phyloP scores from a whole-genome alignment of 768 basidiomycete genomes.

The Trametes gibbosa region DNA sequence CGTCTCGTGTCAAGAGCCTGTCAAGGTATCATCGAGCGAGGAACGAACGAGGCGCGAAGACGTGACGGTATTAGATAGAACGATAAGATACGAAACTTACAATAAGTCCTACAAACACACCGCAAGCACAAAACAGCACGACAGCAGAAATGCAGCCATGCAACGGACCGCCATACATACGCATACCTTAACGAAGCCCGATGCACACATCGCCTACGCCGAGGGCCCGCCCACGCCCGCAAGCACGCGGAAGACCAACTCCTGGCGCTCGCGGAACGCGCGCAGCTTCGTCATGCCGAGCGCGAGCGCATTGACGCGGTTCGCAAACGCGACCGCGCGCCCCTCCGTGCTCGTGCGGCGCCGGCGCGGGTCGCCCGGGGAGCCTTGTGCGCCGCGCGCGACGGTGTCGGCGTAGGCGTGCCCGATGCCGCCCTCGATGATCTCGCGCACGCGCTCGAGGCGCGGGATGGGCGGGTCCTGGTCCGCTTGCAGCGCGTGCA shows the following conservation, averaged over 20 bases:
- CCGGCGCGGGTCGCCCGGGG: conserved; percentile 17
- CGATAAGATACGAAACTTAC: too few species aligned
- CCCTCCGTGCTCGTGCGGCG: conserved; percentile 41
- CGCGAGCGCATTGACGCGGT: conserved; percentile 72
- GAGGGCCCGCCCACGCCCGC: conserved; percentile 34
- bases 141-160: too few species aligned
- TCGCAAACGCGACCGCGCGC: conserved; percentile 70
- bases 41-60: too few species aligned
- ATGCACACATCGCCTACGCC: background rate
- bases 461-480: conserved; percentile 20
- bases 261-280: conserved; percentile 72
- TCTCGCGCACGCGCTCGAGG: conserved; percentile 23
- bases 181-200: background rate
- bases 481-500: conserved; percentile 18
- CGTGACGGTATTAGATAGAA: too few species aligned
- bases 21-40: too few species aligned
- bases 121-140: too few species aligned
- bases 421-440: conserved; percentile 26
- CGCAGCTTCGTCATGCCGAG: conserved; percentile 66
- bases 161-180: background rate
- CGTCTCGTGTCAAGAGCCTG: too few species aligned
- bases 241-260: conserved; percentile 66
- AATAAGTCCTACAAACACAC: too few species aligned
- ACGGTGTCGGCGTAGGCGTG: conserved; percentile 11
- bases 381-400: background rate